Conservation (phyloP, 139 green algal species). For the Mychonastes homosphaera region DNA sequence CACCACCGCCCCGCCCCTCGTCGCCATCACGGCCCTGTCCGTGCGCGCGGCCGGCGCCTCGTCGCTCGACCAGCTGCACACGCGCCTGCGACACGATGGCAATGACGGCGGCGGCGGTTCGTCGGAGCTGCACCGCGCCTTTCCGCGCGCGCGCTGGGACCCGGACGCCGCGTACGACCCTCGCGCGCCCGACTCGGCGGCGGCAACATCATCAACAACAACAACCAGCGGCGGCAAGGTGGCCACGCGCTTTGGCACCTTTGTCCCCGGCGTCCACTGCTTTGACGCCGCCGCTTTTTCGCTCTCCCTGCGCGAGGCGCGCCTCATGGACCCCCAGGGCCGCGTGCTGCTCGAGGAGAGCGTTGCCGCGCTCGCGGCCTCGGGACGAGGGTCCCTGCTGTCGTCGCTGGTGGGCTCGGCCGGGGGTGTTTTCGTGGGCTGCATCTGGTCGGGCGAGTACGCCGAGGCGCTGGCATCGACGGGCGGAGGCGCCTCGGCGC, state of each 20-base stretch:
- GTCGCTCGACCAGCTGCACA: slow-evolving; percentile 23
- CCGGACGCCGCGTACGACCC: slow-evolving; percentile 38
- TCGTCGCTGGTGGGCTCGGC: slow-evolving; percentile 12
- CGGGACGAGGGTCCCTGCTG: slow-evolving; percentile 11
- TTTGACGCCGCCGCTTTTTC: slow-evolving; percentile 63
- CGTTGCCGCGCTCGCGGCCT: slow-evolving; percentile 32
- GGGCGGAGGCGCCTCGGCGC: slow-evolving; percentile 7
- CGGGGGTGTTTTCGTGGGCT: slow-evolving; percentile 51
- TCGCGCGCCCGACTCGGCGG: slow-evolving; percentile 9
- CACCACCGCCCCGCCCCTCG: not conserved
- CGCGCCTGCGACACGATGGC: not conserved
- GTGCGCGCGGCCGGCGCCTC: slow-evolving; percentile 26
- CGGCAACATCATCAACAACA: not conserved
- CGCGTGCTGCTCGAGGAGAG: slow-evolving; percentile 58
- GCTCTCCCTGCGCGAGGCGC: slow-evolving; percentile 41
- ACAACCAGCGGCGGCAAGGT: slow-evolving; percentile 3
- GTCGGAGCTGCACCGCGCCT: slow-evolving; percentile 45
- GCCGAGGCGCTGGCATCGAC: slow-evolving; percentile 32
- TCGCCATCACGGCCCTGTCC: slow-evolving; percentile 27
- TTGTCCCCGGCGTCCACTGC: slow-evolving; percentile 36
- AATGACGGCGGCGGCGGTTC: slow-evolving; percentile 10
- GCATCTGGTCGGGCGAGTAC: slow-evolving; percentile 69
- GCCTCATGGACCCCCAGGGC: slow-evolving; percentile 70
- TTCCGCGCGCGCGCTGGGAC: slow-evolving; percentile 42
- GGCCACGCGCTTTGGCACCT: slow-evolving; percentile 52